Evolutionary conservation across 2,329 filamentous ascomycete species (phyloP), one percentile per base, ranked within the genome.

Genomic region (Pseudogymnoascus sp.): DNA sequence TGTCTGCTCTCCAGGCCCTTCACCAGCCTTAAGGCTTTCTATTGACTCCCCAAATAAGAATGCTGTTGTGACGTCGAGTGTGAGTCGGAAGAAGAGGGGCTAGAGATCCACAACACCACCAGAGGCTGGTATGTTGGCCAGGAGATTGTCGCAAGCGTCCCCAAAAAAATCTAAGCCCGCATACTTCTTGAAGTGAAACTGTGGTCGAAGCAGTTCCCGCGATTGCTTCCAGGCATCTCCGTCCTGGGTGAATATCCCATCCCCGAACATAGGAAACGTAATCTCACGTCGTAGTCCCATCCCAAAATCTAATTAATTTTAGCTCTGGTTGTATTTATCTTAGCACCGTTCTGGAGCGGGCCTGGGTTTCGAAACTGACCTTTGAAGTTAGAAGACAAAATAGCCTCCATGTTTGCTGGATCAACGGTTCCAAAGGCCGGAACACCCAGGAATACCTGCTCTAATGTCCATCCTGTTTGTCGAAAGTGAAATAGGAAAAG

Each of bases 51-150:
- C 83, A 61, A 86, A 84, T 2, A 86, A 72, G 62, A 85, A 81
- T 41, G 80, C 80, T 0, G 82, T 85, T 0, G 82, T 79, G 0
- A 78, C 80, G 64, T 85, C 82, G 22, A 86, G 74, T 0, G 82
- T 85, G 23, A 84, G 72, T 60, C 76, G 75, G 68, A 84, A 84
- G 1, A 78, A 77, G 0, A 77, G 66, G 0, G 74, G 72, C 62
- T 76, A 69, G 0, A 78, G 63, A 63, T 77, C 71, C n/a, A 72
- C 41, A 8, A 67, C 45, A 1, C 66, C 22, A 25, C 42, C 42
- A 49, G 12, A 25, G 1, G 6, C 14, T 25, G 42, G 42, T 49
- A 49, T 28, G 28, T 28, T 64, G 2, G 25, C 23, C 25, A 78
- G 68, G 45, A 78, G 66, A 55, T 75, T 72, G 36, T 73, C 67